Evolutionary conservation across 176 grass and related monocot genomes (phyloP), one percentile per base, ranked within the genome.

Genomic region (Rhynchospora breviuscula): DNA sequence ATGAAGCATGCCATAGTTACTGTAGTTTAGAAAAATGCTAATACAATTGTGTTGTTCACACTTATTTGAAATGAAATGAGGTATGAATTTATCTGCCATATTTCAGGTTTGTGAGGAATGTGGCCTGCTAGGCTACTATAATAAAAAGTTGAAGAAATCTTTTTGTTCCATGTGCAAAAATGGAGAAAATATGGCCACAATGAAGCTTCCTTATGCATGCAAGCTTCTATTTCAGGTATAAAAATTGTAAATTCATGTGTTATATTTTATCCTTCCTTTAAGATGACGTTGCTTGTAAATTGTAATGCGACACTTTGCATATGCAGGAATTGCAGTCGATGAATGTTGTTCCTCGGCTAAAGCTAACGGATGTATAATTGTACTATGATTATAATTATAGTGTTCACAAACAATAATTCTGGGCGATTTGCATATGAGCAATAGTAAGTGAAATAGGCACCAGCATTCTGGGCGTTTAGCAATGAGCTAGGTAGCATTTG

Each of bases 171-270:
- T 93, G 96, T 99, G 96, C 86, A 99, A 99, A 88, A 89, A 87
- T 18, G 96, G 96, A 52, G 91, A 93, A 70, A 98, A 90, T 77
- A 99, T 99, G 89, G 93, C 93, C 29, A 95, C 94, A 40, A 93
- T 99, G 91, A 99, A 90, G 88, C 90, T 99, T 85, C 91, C 96
- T 61, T 99, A 99, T 60, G 96, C 96, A 67, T 99, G 96, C 93
- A 99, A 99, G 88, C 93, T 95, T 91, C 79, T 99, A 75, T 99
- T 99, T 86, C 93, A 99, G 96, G 96, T 98, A 91, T 25, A 22
- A 86, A 13, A 81, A 46, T 61, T 77, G 18, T 51, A 88, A 35
- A 69, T 45, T 85, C 33, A 12, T 63, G 15, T 10, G 43, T 75
- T 26, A 15, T 49, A 48, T 11, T 70, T 71, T 22, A 4, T 35